These are phyloP conservation scores for Acacia concinna DNA, from an alignment of 331 rosid species.

Conservation along the genomic window DNA sequence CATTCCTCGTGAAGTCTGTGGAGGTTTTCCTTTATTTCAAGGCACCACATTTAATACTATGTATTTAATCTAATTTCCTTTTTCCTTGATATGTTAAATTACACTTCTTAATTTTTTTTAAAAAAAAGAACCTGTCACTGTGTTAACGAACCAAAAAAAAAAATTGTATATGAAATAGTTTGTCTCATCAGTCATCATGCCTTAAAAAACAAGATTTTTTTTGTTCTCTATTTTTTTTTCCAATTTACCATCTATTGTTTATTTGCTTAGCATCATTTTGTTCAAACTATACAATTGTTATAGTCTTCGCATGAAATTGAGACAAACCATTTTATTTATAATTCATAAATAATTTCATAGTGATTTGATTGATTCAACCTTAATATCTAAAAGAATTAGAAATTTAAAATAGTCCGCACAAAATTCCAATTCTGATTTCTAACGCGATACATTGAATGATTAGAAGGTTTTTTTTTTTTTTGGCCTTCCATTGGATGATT, in stretches of 20 bases:
- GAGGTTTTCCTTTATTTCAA: not conserved
- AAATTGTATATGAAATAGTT: not conserved
- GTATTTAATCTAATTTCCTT: not conserved
- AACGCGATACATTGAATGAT: too few species aligned
- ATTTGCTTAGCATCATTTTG: not conserved
- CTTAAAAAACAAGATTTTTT: not conserved
- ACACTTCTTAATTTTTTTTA: not conserved
- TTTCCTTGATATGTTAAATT: not conserved
- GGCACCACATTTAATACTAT: not conserved
- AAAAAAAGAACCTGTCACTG: not conserved
- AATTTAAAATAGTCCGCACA: not conserved
- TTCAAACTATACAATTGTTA: not conserved
- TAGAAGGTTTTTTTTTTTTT: too few species aligned
- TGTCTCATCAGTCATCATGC: not conserved
- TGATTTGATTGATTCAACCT: too few species aligned
- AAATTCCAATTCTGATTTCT: too few species aligned
- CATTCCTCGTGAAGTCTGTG: not conserved
- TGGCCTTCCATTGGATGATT: too few species aligned
- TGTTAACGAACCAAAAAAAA: not conserved
- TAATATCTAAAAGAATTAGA: too few species aligned
- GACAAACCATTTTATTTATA: not conserved
- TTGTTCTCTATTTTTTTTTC: not conserved
- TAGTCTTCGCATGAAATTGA: not conserved
- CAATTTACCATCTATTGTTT: not conserved
- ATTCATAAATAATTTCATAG: too few species aligned